Evolutionary conservation across 1,284 basidiomycete genomes (phyloP), one percentile per base, ranked within the genome.

Genomic region (Paramarasmius palmivorus): DNA sequence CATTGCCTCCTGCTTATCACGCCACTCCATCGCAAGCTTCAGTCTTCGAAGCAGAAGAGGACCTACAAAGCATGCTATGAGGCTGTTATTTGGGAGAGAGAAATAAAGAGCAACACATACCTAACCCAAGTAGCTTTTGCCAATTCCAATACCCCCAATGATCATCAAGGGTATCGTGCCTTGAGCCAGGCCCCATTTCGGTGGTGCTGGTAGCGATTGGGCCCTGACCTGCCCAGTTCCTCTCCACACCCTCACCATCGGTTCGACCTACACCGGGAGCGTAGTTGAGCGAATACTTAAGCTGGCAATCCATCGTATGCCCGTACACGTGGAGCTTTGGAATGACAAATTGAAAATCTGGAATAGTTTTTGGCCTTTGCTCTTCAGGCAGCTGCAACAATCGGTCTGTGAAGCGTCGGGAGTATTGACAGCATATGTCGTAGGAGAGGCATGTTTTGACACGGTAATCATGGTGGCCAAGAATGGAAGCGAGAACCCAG

Each of bases 171-270:
- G 58, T 54, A 23, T 70, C 68, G 10, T 57, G 58, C 1, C 63
- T 53, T 22, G 42, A n/a, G 1, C 63, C 66, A 0, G 61, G 62
- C 1, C 56, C 59, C 66, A 69, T 71, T 40, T 67, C 66, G 7
- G 50, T 19, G 1, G 64, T 65, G 17, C 61, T 65, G 2, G 55
- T 44, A 0, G 63, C 54, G 2, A 63, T 36, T 9, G 47, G 53
- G 12, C 49, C 49, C 26, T 42, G 25, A 10, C 32, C 19, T 17
- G 48, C 48, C 54, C 61, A 68, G 2, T 20, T 50, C 10, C 53
- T 53, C 49, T 71, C 69, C 12, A 68, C 58, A 0, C 64, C 66
- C 39, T 71, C 67, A 1, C 65, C 66, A 50, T 67, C 64, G 0
- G 65, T 70, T 14, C 60, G 44, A 1, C 58, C 66, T 12, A 55